These are phyloP conservation scores for Centella asiatica DNA, from an alignment of 129 eudicot genomes.

Conservation along the genomic window DNA sequence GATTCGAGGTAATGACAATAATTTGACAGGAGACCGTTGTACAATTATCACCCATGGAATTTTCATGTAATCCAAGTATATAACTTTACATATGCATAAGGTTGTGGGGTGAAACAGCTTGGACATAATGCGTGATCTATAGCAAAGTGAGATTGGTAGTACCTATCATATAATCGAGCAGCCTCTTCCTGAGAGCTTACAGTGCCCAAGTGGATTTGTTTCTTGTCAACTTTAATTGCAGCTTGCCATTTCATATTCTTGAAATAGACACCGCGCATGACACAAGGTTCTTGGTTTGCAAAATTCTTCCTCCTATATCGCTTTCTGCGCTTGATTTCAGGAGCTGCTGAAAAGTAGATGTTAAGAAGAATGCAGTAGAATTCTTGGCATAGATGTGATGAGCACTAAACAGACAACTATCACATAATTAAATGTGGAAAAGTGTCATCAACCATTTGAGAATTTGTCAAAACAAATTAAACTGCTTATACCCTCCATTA, in stretches of 20 bases:
- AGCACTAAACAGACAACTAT: not conserved
- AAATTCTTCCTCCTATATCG: slow-evolving; percentile 66
- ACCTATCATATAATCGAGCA: slow-evolving; percentile 98
- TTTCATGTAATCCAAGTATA: not conserved
- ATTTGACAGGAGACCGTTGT: no score
- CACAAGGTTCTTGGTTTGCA: slow-evolving; percentile 63
- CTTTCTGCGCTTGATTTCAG: slow-evolving; percentile 77
- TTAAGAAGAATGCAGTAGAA: no score
- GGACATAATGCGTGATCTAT: not conserved
- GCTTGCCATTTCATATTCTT: slow-evolving; percentile 99
- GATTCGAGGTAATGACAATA: no score
- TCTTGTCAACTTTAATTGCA: slow-evolving; percentile 94
- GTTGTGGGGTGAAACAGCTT: no score
- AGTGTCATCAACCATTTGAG: no score
- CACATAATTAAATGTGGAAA: no score
- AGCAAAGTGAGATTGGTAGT: not conserved
- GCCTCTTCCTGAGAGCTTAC: slow-evolving; percentile 92
- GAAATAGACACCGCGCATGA: slow-evolving; percentile 86
- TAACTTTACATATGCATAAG: no score
- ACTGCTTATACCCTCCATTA: no score
- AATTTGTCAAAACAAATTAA: no score
- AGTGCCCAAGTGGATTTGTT: slow-evolving; percentile 96
- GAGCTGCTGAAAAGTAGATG: slow-evolving; percentile 9
- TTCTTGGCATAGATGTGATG: not conserved
- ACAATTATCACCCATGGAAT: no score